phyloP scores from a whole-genome alignment of 345 rosid genomes.

The Luvunga scandens region DNA sequence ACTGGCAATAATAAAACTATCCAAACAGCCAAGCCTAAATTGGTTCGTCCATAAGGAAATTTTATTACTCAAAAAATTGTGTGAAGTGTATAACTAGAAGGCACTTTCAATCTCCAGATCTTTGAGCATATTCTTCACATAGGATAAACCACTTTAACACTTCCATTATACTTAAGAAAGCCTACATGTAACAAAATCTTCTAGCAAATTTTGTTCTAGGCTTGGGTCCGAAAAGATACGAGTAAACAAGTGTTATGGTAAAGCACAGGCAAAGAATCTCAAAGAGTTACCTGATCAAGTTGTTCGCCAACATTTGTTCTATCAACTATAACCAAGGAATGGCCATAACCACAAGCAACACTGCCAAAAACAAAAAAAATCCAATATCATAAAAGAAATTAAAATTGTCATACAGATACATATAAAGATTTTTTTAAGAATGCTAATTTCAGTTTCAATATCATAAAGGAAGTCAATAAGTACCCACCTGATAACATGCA shows the following conservation, averaged over 20 bases:
- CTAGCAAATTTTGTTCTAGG: background rate
- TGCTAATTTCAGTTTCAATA: background rate
- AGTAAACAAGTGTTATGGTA: background rate
- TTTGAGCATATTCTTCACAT: background rate
- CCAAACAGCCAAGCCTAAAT: background rate
- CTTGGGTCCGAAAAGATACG: background rate
- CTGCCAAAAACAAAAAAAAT: constrained; percentile 33
- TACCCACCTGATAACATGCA: constrained; percentile 83
- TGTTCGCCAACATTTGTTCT: constrained; percentile 59
- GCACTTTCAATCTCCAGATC: background rate
- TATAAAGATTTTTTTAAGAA: background rate
- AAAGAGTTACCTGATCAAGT: constrained; percentile 75
- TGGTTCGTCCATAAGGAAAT: background rate
- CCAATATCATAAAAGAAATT: too few relatives aligned
- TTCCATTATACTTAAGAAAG: background rate
- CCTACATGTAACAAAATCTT: background rate
- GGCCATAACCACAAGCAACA: constrained; percentile 86
- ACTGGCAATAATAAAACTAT: background rate
- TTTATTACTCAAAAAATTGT: background rate
- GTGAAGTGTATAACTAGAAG: background rate
- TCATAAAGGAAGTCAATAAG: background rate
- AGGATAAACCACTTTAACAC: background rate
- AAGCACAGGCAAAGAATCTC: background rate
- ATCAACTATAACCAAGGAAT: constrained; percentile 86
- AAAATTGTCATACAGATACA: background rate